Evolutionary conservation across 1,284 basidiomycete species (phyloP).

Genomic region (Melanopsichium pennsylvanicum): DNA sequence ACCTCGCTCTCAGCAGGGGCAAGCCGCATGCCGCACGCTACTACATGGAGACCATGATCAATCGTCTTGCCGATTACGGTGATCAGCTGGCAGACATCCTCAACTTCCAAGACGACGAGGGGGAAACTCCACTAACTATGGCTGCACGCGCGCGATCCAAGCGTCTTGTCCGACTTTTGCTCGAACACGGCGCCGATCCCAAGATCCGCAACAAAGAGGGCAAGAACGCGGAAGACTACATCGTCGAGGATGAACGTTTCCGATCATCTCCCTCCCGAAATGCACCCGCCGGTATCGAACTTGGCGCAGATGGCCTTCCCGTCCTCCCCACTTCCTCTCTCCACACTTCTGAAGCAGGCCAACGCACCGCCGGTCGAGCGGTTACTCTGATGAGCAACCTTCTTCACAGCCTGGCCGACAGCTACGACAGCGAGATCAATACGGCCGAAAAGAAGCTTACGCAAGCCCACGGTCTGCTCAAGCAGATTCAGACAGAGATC

Average conservation of each 20-base stretch:
- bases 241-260: constrained; percentile 97
- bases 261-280: constrained; percentile 77
- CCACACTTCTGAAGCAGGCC: constrained; percentile 86
- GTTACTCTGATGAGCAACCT: constrained; percentile 83
- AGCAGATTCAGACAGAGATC: constrained; percentile 90
- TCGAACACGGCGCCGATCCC: constrained; percentile 96
- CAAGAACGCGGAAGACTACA: constrained; percentile 98
- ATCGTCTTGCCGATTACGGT: constrained; percentile 89
- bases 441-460: constrained; percentile 90
- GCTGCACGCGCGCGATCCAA: constrained; percentile 95
- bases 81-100: constrained; percentile 97
- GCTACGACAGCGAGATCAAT: constrained; percentile 89
- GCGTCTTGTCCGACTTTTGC: constrained; percentile 91
- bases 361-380: constrained; percentile 78
- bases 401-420: constrained; percentile 87
- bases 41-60: constrained; percentile 97
- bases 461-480: constrained; percentile 86
- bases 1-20: constrained; percentile 96
- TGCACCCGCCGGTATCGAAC: constrained; percentile 35
- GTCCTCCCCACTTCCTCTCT: constrained; percentile 66
- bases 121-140: constrained; percentile 95
- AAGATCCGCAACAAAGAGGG: constrained; percentile 94
- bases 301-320: constrained; percentile 38
- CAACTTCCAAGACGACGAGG: constrained; percentile 99
- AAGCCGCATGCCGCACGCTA: constrained; percentile 98